These are phyloP conservation scores for Lactarius psammicola DNA, from an alignment of 768 basidiomycete genomes.

Conservation along the genomic window DNA sequence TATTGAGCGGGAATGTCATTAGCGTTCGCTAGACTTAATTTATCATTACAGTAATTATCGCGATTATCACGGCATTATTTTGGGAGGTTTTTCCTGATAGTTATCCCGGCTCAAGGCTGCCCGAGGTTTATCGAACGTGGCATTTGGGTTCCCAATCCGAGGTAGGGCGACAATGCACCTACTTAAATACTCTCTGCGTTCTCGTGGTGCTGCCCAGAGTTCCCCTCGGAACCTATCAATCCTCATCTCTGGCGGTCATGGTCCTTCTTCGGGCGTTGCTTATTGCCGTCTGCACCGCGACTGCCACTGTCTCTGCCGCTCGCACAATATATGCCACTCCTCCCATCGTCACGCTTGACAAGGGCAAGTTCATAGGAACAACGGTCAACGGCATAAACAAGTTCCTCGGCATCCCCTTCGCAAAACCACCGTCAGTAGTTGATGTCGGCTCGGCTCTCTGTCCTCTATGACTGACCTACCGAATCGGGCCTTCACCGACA, in stretches of 20 bases:
- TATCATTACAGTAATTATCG: no score
- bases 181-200: not conserved
- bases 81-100: no score
- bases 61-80: no score
- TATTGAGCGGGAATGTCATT: no score
- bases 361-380: conserved; percentile 35
- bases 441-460: not conserved
- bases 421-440: conserved; percentile 39
- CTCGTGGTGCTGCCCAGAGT: not conserved
- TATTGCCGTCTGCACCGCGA: not conserved
- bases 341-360: conserved; percentile 33
- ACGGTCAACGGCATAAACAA: conserved; percentile 30
- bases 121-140: no score
- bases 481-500: conserved; percentile 18
- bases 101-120: no score
- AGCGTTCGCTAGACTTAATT: no score
- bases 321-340: not conserved
- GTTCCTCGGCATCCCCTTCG: conserved; percentile 45
- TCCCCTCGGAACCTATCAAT: not conserved
- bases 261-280: not conserved
- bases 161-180: not conserved
- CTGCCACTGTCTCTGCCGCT: not conserved
- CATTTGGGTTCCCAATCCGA: not conserved
- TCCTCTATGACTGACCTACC: not conserved
- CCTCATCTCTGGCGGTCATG: not conserved